These are phyloP conservation scores for Centaurea solstitialis DNA, from an alignment of 129 eudicot genomes.

Conservation along the genomic window DNA sequence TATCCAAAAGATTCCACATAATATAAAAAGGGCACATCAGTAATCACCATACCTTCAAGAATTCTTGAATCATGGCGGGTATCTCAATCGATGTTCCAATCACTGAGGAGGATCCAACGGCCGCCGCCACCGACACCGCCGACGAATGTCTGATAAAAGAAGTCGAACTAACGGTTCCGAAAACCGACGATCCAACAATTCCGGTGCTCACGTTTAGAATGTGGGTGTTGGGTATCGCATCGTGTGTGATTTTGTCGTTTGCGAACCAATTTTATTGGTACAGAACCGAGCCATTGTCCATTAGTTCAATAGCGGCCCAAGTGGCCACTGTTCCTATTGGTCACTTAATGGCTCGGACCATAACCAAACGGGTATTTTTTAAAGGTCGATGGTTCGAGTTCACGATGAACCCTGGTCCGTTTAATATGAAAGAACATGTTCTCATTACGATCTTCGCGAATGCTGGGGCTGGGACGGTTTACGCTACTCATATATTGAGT, in stretches of 20 bases:
- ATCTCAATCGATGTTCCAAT: neutral
- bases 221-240: constrained; percentile 64
- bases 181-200: constrained; percentile 65
- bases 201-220: constrained; percentile 65
- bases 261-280: constrained; percentile 80
- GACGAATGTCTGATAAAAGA: constrained; percentile 49
- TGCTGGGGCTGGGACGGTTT: constrained; percentile 66
- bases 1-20: neutral
- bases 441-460: constrained; percentile 69
- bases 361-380: constrained; percentile 41
- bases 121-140: neutral
- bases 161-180: constrained; percentile 69
- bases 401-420: constrained; percentile 74
- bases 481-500: constrained; percentile 67
- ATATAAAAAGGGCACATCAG: too few relatives aligned
- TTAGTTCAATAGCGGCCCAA: constrained; percentile 52
- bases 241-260: constrained; percentile 57
- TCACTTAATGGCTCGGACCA: constrained; percentile 62
- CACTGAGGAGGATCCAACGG: neutral
- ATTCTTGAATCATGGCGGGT: constrained; percentile 15
- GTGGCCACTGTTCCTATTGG: constrained; percentile 68
- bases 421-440: constrained; percentile 72
- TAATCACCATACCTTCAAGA: neutral
- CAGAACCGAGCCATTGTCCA: constrained; percentile 47
- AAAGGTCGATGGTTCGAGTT: constrained; percentile 40